Percentiles rank a stretch among this genome's conserved stretches.
Evolutionary conservation across 371 early-diverging fungal species (phyloP).

Genomic region (Circinella minor): DNA sequence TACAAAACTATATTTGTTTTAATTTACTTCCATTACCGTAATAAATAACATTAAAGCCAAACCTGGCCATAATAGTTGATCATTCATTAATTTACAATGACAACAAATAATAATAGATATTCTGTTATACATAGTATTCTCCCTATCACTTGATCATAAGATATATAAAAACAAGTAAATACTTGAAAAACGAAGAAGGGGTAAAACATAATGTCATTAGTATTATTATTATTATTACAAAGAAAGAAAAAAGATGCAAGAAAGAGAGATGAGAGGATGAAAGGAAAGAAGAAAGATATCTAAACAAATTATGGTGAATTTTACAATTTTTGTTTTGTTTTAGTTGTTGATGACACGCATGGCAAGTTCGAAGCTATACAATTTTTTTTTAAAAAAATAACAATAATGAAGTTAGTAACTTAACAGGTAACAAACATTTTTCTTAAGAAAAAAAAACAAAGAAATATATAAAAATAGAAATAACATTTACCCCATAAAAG

Average conservation of each 20-base stretch:
- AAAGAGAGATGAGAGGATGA: not conserved
- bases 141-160: too few species aligned
- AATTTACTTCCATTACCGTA: too few species aligned
- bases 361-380: slow-evolving; percentile 49
- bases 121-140: too few species aligned
- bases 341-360: slow-evolving; percentile 46
- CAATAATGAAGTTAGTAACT: not conserved
- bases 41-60: too few species aligned
- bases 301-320: not conserved
- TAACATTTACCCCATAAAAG: slow-evolving; percentile 67
- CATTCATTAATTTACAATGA: too few species aligned
- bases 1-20: too few species aligned
- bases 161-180: too few species aligned
- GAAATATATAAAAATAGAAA: too few species aligned
- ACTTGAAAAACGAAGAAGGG: too few species aligned
- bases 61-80: too few species aligned
- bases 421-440: not conserved
- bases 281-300: not conserved
- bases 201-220: not conserved
- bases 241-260: not conserved
- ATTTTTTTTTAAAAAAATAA: not conserved
- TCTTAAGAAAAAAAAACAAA: not conserved
- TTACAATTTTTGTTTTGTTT: not conserved
- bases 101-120: too few species aligned
- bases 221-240: not conserved